phyloP scores from a whole-genome alignment of 2,329 filamentous ascomycete genomes.

The Aspergillus tanneri region DNA sequence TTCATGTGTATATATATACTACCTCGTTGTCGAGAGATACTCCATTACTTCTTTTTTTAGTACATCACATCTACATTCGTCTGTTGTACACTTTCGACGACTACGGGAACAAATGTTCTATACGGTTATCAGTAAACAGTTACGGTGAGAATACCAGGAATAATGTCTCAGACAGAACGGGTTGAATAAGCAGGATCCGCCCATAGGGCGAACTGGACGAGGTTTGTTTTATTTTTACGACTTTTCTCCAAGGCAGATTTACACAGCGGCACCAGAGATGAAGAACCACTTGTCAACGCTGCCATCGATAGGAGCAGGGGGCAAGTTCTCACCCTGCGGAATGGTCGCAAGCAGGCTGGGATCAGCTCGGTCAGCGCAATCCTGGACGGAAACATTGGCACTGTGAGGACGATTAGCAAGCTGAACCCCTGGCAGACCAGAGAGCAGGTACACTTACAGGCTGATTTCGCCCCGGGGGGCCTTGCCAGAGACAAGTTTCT shows the following conservation, averaged over 20 bases:
- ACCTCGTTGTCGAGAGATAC: slow-evolving; percentile 8
- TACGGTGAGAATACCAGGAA: neutral
- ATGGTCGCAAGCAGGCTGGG: slow-evolving; percentile 71
- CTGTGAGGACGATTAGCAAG: slow-evolving; percentile 45
- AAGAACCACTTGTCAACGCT: slow-evolving; percentile 99
- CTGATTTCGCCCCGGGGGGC: slow-evolving; percentile 72
- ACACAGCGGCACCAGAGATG: slow-evolving; percentile 93
- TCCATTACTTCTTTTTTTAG: neutral
- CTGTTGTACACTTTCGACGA: neutral
- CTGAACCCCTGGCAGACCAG: neutral
- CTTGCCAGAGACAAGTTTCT: slow-evolving; percentile 92
- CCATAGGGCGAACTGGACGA: slow-evolving; percentile 9
- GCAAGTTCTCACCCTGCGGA: slow-evolving; percentile 74
- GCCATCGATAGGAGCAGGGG: slow-evolving; percentile 84
- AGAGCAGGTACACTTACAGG: slow-evolving; percentile 62
- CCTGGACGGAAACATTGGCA: slow-evolving; percentile 73
- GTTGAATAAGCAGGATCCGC: slow-evolving; percentile 5
- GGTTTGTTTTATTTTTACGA: slow-evolving; percentile 34
- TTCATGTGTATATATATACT: slow-evolving; percentile 15
- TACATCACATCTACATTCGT: neutral
- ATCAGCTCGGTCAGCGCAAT: slow-evolving; percentile 71
- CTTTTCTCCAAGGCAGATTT: slow-evolving; percentile 40
- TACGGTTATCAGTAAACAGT: neutral
- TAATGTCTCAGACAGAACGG: neutral
- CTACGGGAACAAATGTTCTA: too few species aligned